A percentile compares a stretch with the other conserved stretches of the same genome.
Conservation (phyloP, 2,329 filamentous ascomycete species). For the Aspergillus floridensis region DNA sequence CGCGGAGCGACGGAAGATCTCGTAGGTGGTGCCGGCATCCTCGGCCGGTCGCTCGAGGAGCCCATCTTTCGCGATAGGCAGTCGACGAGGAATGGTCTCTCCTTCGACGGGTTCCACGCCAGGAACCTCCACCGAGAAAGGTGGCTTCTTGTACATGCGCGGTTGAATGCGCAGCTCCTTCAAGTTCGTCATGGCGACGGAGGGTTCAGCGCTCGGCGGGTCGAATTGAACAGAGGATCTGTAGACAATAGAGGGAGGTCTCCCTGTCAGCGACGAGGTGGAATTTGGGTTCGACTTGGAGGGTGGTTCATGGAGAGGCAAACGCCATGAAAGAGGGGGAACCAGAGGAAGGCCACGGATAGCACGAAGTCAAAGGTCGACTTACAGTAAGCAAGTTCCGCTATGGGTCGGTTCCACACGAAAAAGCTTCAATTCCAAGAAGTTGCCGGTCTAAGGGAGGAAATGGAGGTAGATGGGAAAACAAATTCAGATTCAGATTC, state of each 20-base stretch:
- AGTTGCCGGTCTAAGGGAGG: background rate
- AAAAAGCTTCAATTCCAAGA: background rate
- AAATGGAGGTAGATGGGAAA: background rate
- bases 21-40: conserved; percentile 73
- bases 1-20: conserved; percentile 70
- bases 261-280: background rate
- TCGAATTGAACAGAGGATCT: background rate
- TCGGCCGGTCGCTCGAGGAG: conserved; percentile 65
- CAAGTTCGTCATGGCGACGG: conserved; percentile 31
- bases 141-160: conserved; percentile 64
- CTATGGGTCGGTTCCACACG: background rate
- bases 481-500: too few relatives aligned
- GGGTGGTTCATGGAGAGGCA: background rate
- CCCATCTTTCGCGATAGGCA: conserved; percentile 67
- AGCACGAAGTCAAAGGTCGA: conserved; percentile 2
- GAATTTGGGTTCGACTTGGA: background rate
- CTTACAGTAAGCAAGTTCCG: conserved; percentile 7
- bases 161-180: conserved; percentile 37
- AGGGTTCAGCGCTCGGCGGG: background rate
- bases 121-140: conserved; percentile 71
- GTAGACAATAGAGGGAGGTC: background rate
- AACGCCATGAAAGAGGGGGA: conserved; percentile 1
- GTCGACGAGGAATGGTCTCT: conserved; percentile 80
- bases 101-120: conserved; percentile 68
- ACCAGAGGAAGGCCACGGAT: background rate